Evolutionary conservation across 1,284 basidiomycete species (phyloP), one percentile per base, ranked within the genome.

Genomic region (Gastroboletus turbinatus): DNA sequence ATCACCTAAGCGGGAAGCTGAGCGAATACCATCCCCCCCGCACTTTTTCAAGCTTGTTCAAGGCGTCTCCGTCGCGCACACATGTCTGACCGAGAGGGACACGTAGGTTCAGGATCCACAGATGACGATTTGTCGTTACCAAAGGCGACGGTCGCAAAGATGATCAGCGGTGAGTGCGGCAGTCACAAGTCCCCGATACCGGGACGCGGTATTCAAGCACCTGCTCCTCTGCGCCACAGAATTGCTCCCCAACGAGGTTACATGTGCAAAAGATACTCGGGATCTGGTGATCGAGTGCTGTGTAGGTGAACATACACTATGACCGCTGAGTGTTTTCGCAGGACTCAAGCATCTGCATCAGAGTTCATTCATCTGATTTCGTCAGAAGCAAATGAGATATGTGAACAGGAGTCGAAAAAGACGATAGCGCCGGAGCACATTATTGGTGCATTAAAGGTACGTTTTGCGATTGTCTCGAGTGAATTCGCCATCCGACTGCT

Each of bases 401-500:
- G 97, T 73, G 97, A 99, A 69, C 89, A 93, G 71, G 94, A 96
- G 67, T 90, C 92, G n/a, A 98, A 98, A 79, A 99, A 99, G 80
- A 99, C 96, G 0, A 99, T 99, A 65, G 93, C 95, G 5, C 96
- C 97, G 2, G 96, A 99, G 68, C 96, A 99, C 70, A 96, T 99
- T 46, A 89, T 98, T 43, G 80, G 84, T 36, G 97, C 96, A 6
- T 78, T 99, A 50, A 93, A 94, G 78, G 94, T 94, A 56, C 46
- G 81, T 60, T 35, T n/a, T 30, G n/a, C n/a, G 36, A 29, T 45
- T n/a, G 38, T 49, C 39, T 52, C 16, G 29, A 40, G 53, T 44
- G 42, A 33, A 51, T 14, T 51, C 19, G 61, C 56, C 58, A 27
- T 45, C 56, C 47, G 48, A 59, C 55, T 38, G 43, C 17, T 56